Conservation (phyloP, 768 basidiomycete species). For the Naganishia kalamii region DNA sequence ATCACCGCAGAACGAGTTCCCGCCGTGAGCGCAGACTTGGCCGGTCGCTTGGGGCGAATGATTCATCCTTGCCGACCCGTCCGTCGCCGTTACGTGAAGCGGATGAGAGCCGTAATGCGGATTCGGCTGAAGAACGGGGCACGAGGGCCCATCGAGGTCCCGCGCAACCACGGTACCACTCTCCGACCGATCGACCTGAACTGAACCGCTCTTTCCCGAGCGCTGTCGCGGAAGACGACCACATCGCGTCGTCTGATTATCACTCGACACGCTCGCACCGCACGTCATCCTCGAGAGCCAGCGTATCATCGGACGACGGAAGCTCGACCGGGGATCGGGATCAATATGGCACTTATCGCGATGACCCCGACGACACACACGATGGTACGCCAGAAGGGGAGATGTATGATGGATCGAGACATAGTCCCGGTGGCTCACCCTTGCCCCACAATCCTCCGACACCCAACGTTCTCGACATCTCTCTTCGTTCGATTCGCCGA, state of each 20-base stretch:
- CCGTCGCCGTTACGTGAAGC: not conserved
- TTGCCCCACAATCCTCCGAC: slow-evolving; percentile 50
- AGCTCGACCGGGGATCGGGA: not conserved
- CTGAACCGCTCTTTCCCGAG: slow-evolving; percentile 18
- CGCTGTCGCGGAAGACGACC: slow-evolving; percentile 11
- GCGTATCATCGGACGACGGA: not conserved
- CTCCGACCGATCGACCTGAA: slow-evolving; percentile 18
- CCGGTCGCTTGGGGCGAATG: not conserved
- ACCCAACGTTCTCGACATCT: slow-evolving; percentile 49
- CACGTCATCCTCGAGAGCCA: not conserved
- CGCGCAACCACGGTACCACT: slow-evolving; percentile 48
- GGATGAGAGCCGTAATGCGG: not conserved
- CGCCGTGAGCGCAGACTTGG: not conserved
- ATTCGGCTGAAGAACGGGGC: not conserved
- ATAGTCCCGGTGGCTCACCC: slow-evolving; percentile 26
- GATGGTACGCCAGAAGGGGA: slow-evolving; percentile 18
- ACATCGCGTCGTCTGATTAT: not conserved
- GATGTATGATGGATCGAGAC: slow-evolving; percentile 14
- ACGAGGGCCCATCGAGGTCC: slow-evolving; percentile 33
- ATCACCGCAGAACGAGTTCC: not conserved
- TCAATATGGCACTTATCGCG: not conserved
- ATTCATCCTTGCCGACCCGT: not conserved
- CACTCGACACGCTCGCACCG: not conserved
- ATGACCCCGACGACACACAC: slow-evolving; percentile 16
- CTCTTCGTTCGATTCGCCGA: slow-evolving; percentile 45